These are phyloP conservation scores for Protea cynaroides DNA, from an alignment of 164 flowering plant genomes.

Conservation along the genomic window DNA sequence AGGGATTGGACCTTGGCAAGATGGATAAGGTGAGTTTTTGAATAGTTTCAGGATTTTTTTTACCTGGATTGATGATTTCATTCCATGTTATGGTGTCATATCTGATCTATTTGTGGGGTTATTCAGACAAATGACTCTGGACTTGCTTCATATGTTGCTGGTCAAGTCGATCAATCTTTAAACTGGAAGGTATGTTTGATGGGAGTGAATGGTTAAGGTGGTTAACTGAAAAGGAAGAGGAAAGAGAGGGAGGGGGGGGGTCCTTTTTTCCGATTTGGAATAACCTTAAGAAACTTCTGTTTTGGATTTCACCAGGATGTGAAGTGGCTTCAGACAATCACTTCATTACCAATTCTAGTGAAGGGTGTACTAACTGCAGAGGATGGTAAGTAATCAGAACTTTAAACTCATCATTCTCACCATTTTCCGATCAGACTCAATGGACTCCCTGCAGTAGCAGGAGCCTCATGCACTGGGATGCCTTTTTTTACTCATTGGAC, in stretches of 20 bases:
- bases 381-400: conserved; percentile 48
- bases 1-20: conserved; percentile 60
- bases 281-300: background rate
- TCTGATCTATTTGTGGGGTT: background rate
- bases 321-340: conserved; percentile 89
- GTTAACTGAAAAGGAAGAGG: background rate
- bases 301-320: conserved; percentile 54
- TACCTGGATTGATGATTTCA: background rate
- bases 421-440: background rate
- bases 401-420: too few species aligned
- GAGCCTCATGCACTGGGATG: too few species aligned
- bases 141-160: conserved; percentile 69
- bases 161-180: conserved; percentile 59
- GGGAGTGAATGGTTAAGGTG: background rate
- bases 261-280: background rate
- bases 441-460: too few species aligned
- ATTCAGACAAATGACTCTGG: conserved; percentile 70
- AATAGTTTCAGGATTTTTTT: background rate
- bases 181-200: conserved; percentile 57
- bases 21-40: conserved; percentile 43
- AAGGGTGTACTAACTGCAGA: conserved; percentile 94
- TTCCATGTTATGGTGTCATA: background rate
- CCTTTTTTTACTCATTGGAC: too few species aligned
- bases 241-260: too few species aligned
- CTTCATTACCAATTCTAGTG: conserved; percentile 73